Conservation (phyloP, 2,329 filamentous ascomycete species). For the Epichloe uncinata region DNA sequence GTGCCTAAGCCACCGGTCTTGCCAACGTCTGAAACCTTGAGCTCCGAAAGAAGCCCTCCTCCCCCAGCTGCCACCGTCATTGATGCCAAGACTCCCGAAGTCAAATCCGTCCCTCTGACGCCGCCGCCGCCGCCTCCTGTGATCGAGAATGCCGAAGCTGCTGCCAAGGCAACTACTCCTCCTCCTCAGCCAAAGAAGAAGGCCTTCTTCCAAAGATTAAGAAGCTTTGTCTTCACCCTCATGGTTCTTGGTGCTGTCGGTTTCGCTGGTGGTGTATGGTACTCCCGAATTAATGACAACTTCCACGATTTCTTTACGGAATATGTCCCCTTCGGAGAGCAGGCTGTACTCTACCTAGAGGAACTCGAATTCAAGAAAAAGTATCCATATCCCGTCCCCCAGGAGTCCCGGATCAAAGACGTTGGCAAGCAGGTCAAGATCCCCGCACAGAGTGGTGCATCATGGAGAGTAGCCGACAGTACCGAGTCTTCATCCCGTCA, state of each 20-base stretch:
- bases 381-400: slow-evolving; percentile 43
- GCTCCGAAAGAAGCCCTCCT: slow-evolving; percentile 30
- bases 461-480: slow-evolving; percentile 60
- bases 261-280: slow-evolving; percentile 82
- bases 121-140: slow-evolving; percentile 10
- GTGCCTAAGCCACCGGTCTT: slow-evolving; percentile 37
- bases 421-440: slow-evolving; percentile 66
- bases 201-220: slow-evolving; percentile 57
- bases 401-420: slow-evolving; percentile 35
- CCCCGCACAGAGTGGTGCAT: slow-evolving; percentile 72
- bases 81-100: slow-evolving; percentile 5
- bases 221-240: slow-evolving; percentile 64
- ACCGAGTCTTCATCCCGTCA: slow-evolving; percentile 44
- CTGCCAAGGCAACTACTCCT: slow-evolving; percentile 11
- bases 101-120: slow-evolving; percentile 19
- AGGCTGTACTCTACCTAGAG: slow-evolving; percentile 88
- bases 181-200: slow-evolving; percentile 38
- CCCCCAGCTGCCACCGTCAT: slow-evolving; percentile 25
- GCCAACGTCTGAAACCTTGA: slow-evolving; percentile 39
- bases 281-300: slow-evolving; percentile 86
- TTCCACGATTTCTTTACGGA: slow-evolving; percentile 99
- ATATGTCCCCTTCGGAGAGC: slow-evolving; percentile 88
- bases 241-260: slow-evolving; percentile 62
- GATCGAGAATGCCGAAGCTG: neutral
- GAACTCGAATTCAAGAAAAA: slow-evolving; percentile 85